A percentile compares a stretch with the other conserved stretches of the same genome.
phyloP scores from a whole-genome alignment of 371 early-diverging fungal species.

The Phascolomyces articulosus region DNA sequence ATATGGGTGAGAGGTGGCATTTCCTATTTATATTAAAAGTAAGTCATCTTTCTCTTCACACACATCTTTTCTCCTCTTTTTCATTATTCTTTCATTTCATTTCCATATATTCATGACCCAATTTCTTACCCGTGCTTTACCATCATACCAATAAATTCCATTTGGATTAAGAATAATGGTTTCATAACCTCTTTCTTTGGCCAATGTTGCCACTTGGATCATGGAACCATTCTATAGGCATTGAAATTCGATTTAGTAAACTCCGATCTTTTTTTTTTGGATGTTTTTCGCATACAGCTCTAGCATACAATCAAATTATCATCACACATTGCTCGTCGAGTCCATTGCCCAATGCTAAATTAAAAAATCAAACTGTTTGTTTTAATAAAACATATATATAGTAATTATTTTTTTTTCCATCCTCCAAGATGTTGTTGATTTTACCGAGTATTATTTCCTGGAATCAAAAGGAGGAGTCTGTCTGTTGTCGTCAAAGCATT shows the following conservation, averaged over 20 bases:
- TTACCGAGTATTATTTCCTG: constrained; percentile 46
- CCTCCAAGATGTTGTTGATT: too few relatives aligned
- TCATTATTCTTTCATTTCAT: neutral
- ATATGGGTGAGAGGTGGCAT: constrained; percentile 12
- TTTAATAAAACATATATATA: too few relatives aligned
- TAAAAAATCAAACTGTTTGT: neutral
- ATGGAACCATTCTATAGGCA: constrained; percentile 40
- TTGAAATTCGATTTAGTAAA: neutral
- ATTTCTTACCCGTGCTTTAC: constrained; percentile 30
- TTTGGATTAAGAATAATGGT: constrained; percentile 48
- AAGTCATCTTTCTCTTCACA: neutral
- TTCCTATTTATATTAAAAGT: constrained; percentile 2
- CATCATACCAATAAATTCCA: constrained; percentile 45
- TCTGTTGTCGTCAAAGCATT: constrained; percentile 48
- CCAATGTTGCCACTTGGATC: constrained; percentile 29
- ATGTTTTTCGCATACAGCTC: too few relatives aligned
- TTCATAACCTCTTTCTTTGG: constrained; percentile 42
- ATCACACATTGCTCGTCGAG: constrained; percentile 47
- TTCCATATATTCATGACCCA: neutral
- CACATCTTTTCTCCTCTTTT: neutral
- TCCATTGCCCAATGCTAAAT: constrained; percentile 48
- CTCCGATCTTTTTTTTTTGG: too few relatives aligned
- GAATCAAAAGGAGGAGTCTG: constrained; percentile 42
- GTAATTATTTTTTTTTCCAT: too few relatives aligned
- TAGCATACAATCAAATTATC: constrained; percentile 37